Conservation (phyloP, 2,329 filamentous ascomycete species). For the Lachnellula cervina region DNA sequence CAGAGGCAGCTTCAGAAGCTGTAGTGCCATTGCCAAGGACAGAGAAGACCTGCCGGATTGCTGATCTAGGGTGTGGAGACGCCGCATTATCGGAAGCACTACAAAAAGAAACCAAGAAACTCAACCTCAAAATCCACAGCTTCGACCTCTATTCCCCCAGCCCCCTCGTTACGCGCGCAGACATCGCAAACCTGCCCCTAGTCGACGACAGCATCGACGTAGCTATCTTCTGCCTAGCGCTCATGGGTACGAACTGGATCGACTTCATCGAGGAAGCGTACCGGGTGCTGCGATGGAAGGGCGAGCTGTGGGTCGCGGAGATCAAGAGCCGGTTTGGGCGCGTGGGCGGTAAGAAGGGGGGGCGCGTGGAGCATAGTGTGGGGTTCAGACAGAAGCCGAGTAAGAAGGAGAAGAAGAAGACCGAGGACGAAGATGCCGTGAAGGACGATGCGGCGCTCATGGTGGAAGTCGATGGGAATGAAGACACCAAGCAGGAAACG, state of each 20-base stretch:
- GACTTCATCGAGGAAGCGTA: conserved; percentile 95
- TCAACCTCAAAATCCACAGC: conserved; percentile 71
- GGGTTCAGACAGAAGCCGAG: conserved; percentile 56
- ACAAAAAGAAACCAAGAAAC: conserved; percentile 55
- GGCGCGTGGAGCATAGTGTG: conserved; percentile 67
- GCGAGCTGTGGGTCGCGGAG: conserved; percentile 94
- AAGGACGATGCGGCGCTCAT: conserved; percentile 54
- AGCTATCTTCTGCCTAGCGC: conserved; percentile 88
- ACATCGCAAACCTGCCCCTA: conserved; percentile 80
- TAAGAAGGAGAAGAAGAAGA: conserved; percentile 37
- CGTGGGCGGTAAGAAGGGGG: conserved; percentile 41
- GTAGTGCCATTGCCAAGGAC: conserved; percentile 60
- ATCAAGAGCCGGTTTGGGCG: conserved; percentile 89
- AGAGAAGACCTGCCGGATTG: conserved; percentile 69
- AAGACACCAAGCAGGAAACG: conserved; percentile 64
- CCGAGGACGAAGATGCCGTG: conserved; percentile 43
- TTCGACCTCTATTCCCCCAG: conserved; percentile 81
- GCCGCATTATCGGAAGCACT: conserved; percentile 72
- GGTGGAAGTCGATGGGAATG: conserved; percentile 65
- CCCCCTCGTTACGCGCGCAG: conserved; percentile 75
- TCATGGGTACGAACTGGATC: conserved; percentile 99
- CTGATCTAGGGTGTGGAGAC: conserved; percentile 91
- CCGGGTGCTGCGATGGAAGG: conserved; percentile 84
- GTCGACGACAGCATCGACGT: conserved; percentile 73
- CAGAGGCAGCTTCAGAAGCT: conserved; percentile 18